A percentile compares a stretch with the other conserved stretches of the same genome.
Evolutionary conservation across 2,329 filamentous ascomycete genomes (phyloP).

Genomic region (Diplocarpon rosae): DNA sequence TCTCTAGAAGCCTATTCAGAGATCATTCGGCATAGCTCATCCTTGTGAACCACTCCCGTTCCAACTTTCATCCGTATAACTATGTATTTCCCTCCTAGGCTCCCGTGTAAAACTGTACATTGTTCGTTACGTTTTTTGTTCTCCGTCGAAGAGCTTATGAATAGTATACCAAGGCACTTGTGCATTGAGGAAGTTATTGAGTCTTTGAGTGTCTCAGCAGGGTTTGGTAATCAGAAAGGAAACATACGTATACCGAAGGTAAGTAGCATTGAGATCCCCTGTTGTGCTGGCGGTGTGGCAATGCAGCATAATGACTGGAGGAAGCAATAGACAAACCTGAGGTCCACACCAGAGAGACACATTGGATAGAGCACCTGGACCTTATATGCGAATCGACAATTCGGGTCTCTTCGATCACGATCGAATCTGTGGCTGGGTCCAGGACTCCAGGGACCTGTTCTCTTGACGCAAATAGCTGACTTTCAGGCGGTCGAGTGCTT

Average conservation of each 20-base stretch:
- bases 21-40: background rate
- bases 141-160: background rate
- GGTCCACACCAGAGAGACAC: background rate
- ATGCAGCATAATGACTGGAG: slow-evolving; percentile 10
- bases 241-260: slow-evolving; percentile 9
- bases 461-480: slow-evolving; percentile 1
- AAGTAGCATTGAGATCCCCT: slow-evolving; percentile 7
- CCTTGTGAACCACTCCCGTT: background rate
- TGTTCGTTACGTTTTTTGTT: background rate
- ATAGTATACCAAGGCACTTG: background rate
- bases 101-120: background rate
- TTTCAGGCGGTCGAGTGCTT: background rate
- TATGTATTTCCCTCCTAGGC: background rate
- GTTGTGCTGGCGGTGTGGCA: slow-evolving; percentile 16
- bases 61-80: background rate
- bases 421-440: background rate
- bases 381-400: background rate
- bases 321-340: background rate
- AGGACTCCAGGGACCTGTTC: background rate
- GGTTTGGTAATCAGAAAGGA: slow-evolving; percentile 10
- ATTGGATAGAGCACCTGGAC: background rate
- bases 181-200: slow-evolving; percentile 3
- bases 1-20: slow-evolving; percentile 9
- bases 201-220: slow-evolving; percentile 7
- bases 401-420: background rate